Conservation (phyloP, 495 filamentous ascomycete genomes). For the Venustampulla echinocandica region DNA sequence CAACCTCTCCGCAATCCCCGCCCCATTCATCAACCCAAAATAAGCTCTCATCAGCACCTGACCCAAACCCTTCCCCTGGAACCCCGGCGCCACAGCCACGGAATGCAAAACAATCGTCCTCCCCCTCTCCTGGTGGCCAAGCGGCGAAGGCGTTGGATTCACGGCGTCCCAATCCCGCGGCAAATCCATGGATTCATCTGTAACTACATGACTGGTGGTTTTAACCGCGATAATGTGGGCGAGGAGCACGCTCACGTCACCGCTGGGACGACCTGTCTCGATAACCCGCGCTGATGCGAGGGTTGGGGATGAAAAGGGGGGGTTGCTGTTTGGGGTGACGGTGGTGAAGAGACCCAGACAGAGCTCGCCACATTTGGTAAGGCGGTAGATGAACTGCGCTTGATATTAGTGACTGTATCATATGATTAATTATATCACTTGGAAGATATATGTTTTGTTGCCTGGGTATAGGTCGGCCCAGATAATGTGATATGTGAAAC, state of each 20-base stretch:
- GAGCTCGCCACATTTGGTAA: slow-evolving; percentile 69
- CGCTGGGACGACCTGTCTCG: slow-evolving; percentile 37
- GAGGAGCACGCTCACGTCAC: slow-evolving; percentile 55
- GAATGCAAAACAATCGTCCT: slow-evolving; percentile 74
- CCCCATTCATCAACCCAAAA: slow-evolving; percentile 52
- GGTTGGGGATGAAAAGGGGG: slow-evolving; percentile 38
- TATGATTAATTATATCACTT: not conserved
- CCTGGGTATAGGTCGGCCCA: too few species aligned
- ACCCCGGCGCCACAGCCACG: slow-evolving; percentile 64
- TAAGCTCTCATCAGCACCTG: slow-evolving; percentile 67
- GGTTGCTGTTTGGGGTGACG: slow-evolving; percentile 36
- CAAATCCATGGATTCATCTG: slow-evolving; percentile 68
- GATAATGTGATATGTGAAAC: too few species aligned
- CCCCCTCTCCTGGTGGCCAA: slow-evolving; percentile 61
- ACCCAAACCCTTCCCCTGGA: slow-evolving; percentile 69
- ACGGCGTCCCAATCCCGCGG: slow-evolving; percentile 52
- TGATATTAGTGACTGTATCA: not conserved
- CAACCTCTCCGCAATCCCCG: slow-evolving; percentile 60
- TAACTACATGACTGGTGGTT: slow-evolving; percentile 49
- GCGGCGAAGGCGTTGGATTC: slow-evolving; percentile 21
- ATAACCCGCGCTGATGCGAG: slow-evolving; percentile 35
- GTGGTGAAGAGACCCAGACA: slow-evolving; percentile 72
- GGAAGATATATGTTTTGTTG: too few species aligned
- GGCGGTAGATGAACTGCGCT: slow-evolving; percentile 69
- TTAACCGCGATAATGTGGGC: slow-evolving; percentile 76